Percentiles rank a stretch among this genome's conserved stretches.
These are phyloP conservation scores for Vanilla planifolia DNA, from an alignment of 106 monocot genomes.

Conservation along the genomic window DNA sequence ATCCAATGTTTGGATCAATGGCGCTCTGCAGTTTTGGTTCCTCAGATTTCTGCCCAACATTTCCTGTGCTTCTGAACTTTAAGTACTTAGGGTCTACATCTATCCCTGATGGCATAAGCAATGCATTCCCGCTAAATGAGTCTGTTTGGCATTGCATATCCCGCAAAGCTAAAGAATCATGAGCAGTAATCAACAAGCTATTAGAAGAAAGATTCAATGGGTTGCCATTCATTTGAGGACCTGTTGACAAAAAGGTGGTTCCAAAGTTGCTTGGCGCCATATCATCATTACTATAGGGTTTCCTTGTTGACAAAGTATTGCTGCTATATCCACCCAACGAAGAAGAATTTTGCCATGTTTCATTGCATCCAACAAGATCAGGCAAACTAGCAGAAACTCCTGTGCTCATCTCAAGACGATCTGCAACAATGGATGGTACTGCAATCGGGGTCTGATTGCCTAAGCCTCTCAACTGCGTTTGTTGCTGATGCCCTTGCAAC, in stretches of 20 bases:
- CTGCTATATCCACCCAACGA: slow-evolving; percentile 20
- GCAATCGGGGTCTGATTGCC: slow-evolving; percentile 21
- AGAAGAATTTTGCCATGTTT: slow-evolving; percentile 31
- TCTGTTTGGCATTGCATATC: slow-evolving; percentile 20
- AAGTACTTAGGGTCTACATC: slow-evolving; percentile 22
- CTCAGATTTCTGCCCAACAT: slow-evolving; percentile 13
- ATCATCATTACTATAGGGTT: slow-evolving; percentile 12
- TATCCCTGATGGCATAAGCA: slow-evolving; percentile 3
- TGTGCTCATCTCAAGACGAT: slow-evolving; percentile 24
- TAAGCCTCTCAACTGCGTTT: slow-evolving; percentile 17
- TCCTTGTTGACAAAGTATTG: slow-evolving; percentile 11
- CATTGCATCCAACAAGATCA: slow-evolving; percentile 40
- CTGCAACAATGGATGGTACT: slow-evolving; percentile 15
- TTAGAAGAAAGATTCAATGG: slow-evolving; percentile 12
- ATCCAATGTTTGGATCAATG: slow-evolving; percentile 14
- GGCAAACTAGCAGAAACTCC: slow-evolving; percentile 27
- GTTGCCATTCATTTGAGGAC: slow-evolving; percentile 21
- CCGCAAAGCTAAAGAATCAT: slow-evolving; percentile 12
- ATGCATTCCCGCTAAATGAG: slow-evolving; percentile 12
- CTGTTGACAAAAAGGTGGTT: background rate
- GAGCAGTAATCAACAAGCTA: background rate
- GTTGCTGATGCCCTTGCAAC: slow-evolving; percentile 28
- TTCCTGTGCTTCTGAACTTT: slow-evolving; percentile 26
- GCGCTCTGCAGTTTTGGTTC: slow-evolving; percentile 12
- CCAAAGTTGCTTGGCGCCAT: slow-evolving; percentile 12